Base-by-base conservation (phyloP, 805 yeast species). In the Lachancea lanzarotensis region DNA sequence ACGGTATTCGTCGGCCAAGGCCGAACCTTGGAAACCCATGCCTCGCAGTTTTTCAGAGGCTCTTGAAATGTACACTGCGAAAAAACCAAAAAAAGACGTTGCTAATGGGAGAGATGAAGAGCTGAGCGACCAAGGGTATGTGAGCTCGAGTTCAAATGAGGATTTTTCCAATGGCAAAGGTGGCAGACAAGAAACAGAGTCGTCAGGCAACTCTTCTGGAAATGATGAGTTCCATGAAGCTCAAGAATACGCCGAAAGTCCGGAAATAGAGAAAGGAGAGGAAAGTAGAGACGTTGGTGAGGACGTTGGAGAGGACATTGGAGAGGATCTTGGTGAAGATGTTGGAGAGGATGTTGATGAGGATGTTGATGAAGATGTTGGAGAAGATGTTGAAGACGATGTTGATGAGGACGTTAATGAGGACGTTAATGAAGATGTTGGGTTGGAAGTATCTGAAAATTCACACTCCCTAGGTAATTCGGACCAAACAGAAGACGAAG, bases 1-100 rank as follows among this genome's bases (percentile, higher is more conserved):
- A 4, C 67, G 75, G n/a, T n/a, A n/a, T n/a, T n/a, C n/a, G n/a
- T n/a, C 74, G 80, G 79, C 9, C 25, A 81, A 75, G 56, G 82
- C 82, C 9, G 74, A 79, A 26, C 79, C 79, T 11, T 71, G 75
- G 7, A 76, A 76, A 56, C 70, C 81, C 1, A 79, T 80, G 25
- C 76, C 75, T 46, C 73, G 70, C 53, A 77, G 75, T 46, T 60
- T 75, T 50, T 69, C 75, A 5, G 76, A 74, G 54, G 71, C 72
- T 29, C 71, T 73, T 46, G 70, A 67, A 46, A 63, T 57, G 53
- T 63, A 63, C 44, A 52, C 64, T 19, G 40, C 50, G 26, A 27
- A 36, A n/a, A 44, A 38, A 32, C 43, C 34, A 12, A n/a, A 22
- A 22, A 22, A 22, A 22, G 8, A 4, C 25, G 22, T 29, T 11